phyloP scores from a whole-genome alignment of 441 rosid species.

The Populus tomentosa region DNA sequence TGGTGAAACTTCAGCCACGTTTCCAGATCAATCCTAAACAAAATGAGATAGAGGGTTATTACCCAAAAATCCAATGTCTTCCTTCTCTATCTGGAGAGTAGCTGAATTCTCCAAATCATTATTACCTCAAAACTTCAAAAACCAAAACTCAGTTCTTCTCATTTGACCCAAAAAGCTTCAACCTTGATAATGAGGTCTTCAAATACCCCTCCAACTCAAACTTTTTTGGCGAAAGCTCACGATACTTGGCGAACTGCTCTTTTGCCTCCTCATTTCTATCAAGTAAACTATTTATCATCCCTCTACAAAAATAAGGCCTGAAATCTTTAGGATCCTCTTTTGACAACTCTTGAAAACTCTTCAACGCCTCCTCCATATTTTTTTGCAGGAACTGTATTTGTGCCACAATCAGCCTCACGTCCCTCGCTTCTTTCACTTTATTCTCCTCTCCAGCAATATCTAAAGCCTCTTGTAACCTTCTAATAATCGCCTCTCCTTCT shows the following conservation, averaged over 20 bases:
- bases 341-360: constrained; percentile 58
- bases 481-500: constrained; percentile 64
- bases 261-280: constrained; percentile 74
- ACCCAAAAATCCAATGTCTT: neutral
- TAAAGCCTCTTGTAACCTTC: constrained; percentile 66
- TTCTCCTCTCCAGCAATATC: constrained; percentile 53
- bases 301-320: constrained; percentile 77
- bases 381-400: constrained; percentile 79
- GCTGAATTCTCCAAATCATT: constrained; percentile 12
- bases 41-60: neutral
- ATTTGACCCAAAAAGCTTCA: constrained; percentile 64
- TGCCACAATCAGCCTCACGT: constrained; percentile 82
- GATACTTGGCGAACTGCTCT: constrained; percentile 70
- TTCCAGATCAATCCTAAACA: neutral
- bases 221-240: constrained; percentile 66
- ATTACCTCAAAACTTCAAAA: neutral
- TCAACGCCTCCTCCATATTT: constrained; percentile 79
- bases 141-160: constrained; percentile 33
- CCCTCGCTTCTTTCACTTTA: constrained; percentile 62
- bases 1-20: neutral
- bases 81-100: neutral
- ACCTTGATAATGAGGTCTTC: constrained; percentile 62
- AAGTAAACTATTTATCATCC: constrained; percentile 79
- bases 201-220: constrained; percentile 76
- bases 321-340: constrained; percentile 75